Conservation (phyloP, 2,329 filamentous ascomycete genomes). For the Exserohilum turcica region DNA sequence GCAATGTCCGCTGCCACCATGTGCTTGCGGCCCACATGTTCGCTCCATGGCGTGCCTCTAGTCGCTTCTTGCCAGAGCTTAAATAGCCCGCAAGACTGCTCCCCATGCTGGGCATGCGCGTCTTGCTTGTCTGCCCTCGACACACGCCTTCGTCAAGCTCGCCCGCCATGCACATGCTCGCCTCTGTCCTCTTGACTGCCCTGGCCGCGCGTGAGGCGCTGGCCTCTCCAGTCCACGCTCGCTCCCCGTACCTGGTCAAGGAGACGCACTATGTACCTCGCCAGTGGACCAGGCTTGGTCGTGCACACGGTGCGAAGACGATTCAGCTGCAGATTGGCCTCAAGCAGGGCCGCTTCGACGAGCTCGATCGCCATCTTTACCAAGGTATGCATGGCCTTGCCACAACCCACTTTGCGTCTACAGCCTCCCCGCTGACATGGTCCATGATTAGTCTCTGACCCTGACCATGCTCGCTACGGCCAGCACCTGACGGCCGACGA, state of each 20-base stretch:
- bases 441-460: conserved; percentile 44
- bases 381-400: conserved; percentile 48
- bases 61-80: conserved; percentile 5
- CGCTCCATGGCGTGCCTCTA: background rate
- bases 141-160: background rate
- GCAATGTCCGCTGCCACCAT: background rate
- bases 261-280: conserved; percentile 60
- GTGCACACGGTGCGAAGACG: conserved; percentile 55
- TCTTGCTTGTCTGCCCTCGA: background rate
- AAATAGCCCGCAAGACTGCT: conserved; percentile 11
- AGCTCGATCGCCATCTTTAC: conserved; percentile 61
- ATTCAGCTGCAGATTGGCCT: conserved; percentile 64
- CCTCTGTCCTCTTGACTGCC: conserved; percentile 32
- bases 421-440: background rate
- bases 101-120: background rate
- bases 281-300: conserved; percentile 56
- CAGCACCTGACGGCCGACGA: conserved; percentile 59
- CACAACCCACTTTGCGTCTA: too few species aligned
- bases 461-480: conserved; percentile 60
- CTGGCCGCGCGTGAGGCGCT: conserved; percentile 37
- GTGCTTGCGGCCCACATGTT: too few species aligned
- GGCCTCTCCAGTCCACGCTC: conserved; percentile 46
- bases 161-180: conserved; percentile 17
- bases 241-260: conserved; percentile 59
- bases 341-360: conserved; percentile 62